Evolutionary conservation across 140 eudicot genomes (phyloP).

Genomic region (Stevia rebaudiana): DNA sequence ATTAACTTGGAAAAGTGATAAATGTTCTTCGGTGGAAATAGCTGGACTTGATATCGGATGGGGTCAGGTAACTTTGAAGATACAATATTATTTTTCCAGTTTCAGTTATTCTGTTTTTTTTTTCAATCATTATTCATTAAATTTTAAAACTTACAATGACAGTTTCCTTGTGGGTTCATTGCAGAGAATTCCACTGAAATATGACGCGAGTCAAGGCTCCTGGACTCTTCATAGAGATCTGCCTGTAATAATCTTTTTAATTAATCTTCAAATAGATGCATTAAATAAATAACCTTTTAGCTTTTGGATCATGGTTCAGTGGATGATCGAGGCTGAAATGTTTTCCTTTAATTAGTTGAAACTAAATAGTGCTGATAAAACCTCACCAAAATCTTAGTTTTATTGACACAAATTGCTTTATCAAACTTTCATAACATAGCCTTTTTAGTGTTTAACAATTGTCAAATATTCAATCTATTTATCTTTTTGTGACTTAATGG

Average conservation of each 20-base stretch:
- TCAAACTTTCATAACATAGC: background rate
- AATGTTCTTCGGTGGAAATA: conserved; percentile 60
- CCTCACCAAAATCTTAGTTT: no score
- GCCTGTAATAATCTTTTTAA: conserved; percentile 44
- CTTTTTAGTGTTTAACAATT: background rate
- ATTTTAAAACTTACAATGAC: background rate
- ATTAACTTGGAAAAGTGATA: conserved; percentile 52
- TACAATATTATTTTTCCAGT: background rate
- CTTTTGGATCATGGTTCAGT: background rate
- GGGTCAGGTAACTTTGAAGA: conserved; percentile 69
- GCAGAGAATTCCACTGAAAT: conserved; percentile 63
- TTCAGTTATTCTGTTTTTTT: conserved; percentile 2
- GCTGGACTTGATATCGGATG: conserved; percentile 94
- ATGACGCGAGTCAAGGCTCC: conserved; percentile 38
- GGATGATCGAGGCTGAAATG: no score
- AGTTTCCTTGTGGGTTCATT: conserved; percentile 6
- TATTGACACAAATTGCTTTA: background rate
- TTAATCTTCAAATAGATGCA: background rate
- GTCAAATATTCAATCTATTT: background rate
- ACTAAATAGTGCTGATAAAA: no score
- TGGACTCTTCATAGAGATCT: conserved; percentile 70
- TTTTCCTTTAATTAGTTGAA: no score
- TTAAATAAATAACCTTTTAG: background rate
- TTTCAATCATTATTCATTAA: background rate
- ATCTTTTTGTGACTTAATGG: background rate